phyloP scores from a whole-genome alignment of 495 filamentous ascomycete genomes.

The Articulospora tetracladia region DNA sequence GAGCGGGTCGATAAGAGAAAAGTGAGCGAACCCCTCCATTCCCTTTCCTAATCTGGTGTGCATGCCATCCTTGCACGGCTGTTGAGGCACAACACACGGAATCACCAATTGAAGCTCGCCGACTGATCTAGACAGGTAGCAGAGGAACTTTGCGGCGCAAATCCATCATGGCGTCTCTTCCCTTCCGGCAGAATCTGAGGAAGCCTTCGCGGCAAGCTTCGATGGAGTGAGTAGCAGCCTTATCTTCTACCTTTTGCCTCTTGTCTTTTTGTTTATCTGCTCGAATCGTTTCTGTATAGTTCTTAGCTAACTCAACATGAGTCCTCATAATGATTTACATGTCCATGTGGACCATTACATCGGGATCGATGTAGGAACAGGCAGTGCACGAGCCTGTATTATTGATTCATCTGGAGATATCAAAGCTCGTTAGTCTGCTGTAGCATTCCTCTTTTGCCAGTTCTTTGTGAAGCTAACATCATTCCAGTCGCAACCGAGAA shows the following conservation, averaged over 20 bases:
- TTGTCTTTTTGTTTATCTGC: too few relatives aligned
- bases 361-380: conserved; percentile 94
- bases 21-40: not conserved
- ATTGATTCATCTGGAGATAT: conserved; percentile 90
- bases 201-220: conserved; percentile 24
- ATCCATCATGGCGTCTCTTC: conserved; percentile 19
- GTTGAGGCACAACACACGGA: not conserved
- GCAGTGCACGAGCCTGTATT: conserved; percentile 90
- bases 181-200: conserved; percentile 21
- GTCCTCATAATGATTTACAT: conserved; percentile 28
- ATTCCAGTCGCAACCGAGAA: conserved; percentile 69
- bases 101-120: not conserved
- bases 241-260: not conserved
- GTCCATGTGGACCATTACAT: conserved; percentile 58
- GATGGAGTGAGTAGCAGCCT: conserved; percentile 18
- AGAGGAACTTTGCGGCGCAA: not conserved
- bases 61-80: not conserved
- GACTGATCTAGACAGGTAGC: not conserved
- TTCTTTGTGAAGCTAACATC: not conserved
- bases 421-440: conserved; percentile 49
- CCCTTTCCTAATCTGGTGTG: not conserved
- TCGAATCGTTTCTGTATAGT: not conserved
- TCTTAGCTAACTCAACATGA: conserved; percentile 2
- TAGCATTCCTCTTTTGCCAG: not conserved
- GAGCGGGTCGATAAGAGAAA: not conserved